Evolutionary conservation across 352 stramenopile genomes (phyloP).

Genomic region (Nothophytophthora sp.): DNA sequence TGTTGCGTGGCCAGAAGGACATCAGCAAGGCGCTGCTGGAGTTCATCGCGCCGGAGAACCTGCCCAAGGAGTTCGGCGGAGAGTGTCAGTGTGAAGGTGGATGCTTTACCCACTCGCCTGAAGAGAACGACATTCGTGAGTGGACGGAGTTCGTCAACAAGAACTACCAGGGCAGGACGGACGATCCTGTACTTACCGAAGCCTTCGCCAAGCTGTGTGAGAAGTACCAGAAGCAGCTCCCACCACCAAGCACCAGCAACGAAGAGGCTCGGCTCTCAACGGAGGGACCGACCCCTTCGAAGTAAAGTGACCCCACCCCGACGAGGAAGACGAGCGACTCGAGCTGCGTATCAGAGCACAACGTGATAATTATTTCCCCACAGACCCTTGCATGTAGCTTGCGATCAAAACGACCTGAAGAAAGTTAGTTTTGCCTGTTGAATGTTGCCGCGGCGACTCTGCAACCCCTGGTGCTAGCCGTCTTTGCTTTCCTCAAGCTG

Average conservation of each 20-base stretch:
- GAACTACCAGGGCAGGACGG: conserved; percentile 28
- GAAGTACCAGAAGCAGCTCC: conserved; percentile 51
- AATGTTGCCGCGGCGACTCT: too few relatives aligned
- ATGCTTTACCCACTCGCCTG: conserved; percentile 60
- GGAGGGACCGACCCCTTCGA: too few relatives aligned
- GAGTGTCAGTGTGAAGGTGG: conserved; percentile 60
- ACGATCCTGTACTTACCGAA: conserved; percentile 35
- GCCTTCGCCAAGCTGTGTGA: conserved; percentile 44
- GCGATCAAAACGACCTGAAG: conserved; percentile 1
- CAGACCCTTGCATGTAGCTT: conserved; percentile 19
- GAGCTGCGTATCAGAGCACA: too few relatives aligned
- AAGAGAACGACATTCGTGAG: conserved; percentile 65
- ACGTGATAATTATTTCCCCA: conserved; percentile 31
- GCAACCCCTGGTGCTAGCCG: too few relatives aligned
- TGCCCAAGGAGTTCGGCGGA: conserved; percentile 69
- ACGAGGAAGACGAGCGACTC: too few relatives aligned
- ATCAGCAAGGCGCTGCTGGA: conserved; percentile 72
- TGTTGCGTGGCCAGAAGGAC: conserved; percentile 66
- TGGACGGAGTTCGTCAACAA: conserved; percentile 58
- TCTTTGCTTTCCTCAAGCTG: conserved; percentile 37
- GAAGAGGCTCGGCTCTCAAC: too few relatives aligned
- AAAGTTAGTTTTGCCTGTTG: background rate
- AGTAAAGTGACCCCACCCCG: too few relatives aligned
- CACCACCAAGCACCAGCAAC: conserved; percentile 8
- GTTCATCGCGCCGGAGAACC: conserved; percentile 60